A percentile compares a stretch with the other conserved stretches of the same genome.
phyloP scores from a whole-genome alignment of 208 protist genomes.

The Borovskyia barvae region DNA sequence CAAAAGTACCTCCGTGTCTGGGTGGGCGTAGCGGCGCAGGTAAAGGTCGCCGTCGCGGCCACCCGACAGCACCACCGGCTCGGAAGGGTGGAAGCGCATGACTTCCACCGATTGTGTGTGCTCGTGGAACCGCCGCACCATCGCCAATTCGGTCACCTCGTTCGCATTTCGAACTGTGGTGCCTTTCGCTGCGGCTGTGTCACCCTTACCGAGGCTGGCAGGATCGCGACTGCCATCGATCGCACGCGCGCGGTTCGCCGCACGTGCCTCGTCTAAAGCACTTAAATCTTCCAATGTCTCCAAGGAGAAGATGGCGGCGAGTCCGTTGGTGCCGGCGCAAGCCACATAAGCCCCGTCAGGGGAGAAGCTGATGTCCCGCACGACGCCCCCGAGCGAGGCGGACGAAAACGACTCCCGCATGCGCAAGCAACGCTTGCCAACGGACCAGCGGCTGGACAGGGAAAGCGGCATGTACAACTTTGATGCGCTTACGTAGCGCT shows the following conservation, averaged over 20 bases:
- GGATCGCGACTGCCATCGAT: constrained; percentile 33
- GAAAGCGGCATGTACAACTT: constrained; percentile 72
- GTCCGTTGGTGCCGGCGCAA: constrained; percentile 64
- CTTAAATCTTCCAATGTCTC: constrained; percentile 72
- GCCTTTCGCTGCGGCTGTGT: constrained; percentile 12
- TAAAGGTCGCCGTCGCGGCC: constrained; percentile 64
- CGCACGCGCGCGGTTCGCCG: constrained; percentile 46
- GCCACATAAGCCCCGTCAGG: constrained; percentile 64
- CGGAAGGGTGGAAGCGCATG: constrained; percentile 73
- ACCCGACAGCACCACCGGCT: constrained; percentile 59
- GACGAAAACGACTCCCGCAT: constrained; percentile 73
- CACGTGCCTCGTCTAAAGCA: constrained; percentile 58
- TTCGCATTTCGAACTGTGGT: constrained; percentile 52
- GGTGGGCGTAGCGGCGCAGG: constrained; percentile 68
- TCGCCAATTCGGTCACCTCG: constrained; percentile 79
- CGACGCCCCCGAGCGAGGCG: constrained; percentile 60
- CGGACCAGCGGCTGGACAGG: constrained; percentile 44
- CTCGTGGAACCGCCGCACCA: constrained; percentile 66
- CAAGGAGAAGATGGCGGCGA: constrained; percentile 65
- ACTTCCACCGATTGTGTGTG: constrained; percentile 76
- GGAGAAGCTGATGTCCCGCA: constrained; percentile 68
- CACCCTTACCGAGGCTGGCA: constrained; percentile 6
- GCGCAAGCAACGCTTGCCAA: constrained; percentile 47
- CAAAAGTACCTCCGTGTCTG: constrained; percentile 46
- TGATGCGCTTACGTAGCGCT: constrained; percentile 69